Percentiles rank a stretch among this genome's conserved stretches.
These are phyloP conservation scores for Colletotrichum filicis DNA, from an alignment of 2,329 filamentous ascomycete species.

Conservation along the genomic window DNA sequence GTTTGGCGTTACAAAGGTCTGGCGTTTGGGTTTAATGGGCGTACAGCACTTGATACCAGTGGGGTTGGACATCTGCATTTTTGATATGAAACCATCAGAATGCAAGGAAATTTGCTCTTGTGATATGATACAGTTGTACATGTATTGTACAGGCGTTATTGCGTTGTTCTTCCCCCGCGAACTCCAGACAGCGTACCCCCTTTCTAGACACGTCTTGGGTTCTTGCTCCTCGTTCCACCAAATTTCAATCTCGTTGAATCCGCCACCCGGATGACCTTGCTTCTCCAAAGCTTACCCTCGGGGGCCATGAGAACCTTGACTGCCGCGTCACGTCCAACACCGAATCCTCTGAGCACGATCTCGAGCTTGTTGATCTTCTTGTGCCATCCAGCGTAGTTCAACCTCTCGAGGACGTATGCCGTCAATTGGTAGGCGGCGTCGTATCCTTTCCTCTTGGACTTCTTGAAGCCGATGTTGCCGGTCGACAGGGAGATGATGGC, in stretches of 20 bases:
- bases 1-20: conserved; percentile 14
- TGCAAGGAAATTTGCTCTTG: conserved; percentile 32
- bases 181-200: background rate
- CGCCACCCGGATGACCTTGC: conserved; percentile 81
- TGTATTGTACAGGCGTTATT: conserved; percentile 46
- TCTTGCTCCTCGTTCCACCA: conserved; percentile 89
- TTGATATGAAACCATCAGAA: conserved; percentile 11
- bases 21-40: conserved; percentile 13
- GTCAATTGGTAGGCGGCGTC: conserved; percentile 93
- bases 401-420: conserved; percentile 83
- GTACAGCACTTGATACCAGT: conserved; percentile 34
- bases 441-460: conserved; percentile 82
- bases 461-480: conserved; percentile 92
- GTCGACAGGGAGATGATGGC: conserved; percentile 83
- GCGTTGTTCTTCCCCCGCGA: background rate
- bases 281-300: conserved; percentile 81
- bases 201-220: conserved; percentile 78
- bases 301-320: conserved; percentile 88
- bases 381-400: conserved; percentile 84
- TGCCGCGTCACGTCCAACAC: conserved; percentile 86
- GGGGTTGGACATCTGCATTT: conserved; percentile 30
- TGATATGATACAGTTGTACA: conserved; percentile 48
- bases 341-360: conserved; percentile 86
- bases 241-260: conserved; percentile 95
- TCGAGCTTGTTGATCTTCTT: conserved; percentile 82